These are phyloP conservation scores for Petrea volubilis DNA, from an alignment of 257 asterid species.

Conservation along the genomic window DNA sequence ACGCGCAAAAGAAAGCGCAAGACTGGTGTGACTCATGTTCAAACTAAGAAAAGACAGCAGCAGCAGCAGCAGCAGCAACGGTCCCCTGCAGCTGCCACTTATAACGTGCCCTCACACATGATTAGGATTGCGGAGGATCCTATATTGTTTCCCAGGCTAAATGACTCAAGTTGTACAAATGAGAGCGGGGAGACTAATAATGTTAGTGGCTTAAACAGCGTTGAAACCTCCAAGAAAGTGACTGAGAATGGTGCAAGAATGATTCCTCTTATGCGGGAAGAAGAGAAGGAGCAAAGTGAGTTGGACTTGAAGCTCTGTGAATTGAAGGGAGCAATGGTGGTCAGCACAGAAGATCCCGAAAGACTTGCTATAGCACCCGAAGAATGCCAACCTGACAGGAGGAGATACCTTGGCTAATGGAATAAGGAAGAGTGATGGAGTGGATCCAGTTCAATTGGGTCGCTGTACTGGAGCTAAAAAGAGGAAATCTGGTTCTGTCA, in stretches of 20 bases:
- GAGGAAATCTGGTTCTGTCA: conserved; percentile 93
- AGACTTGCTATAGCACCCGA: conserved; percentile 28
- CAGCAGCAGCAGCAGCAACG: conserved; percentile 38
- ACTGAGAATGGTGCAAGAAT: conserved; percentile 42
- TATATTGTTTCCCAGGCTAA: conserved; percentile 28
- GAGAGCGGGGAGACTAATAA: conserved; percentile 30
- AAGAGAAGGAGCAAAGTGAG: conserved; percentile 44
- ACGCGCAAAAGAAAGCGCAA: conserved; percentile 77
- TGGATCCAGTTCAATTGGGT: conserved; percentile 42
- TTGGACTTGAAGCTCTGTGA: conserved; percentile 66
- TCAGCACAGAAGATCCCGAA: conserved; percentile 28
- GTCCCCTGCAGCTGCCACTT: conserved; percentile 53
- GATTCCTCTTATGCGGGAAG: conserved; percentile 33
- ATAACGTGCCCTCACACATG: conserved; percentile 50
- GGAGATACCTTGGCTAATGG: conserved; percentile 39
- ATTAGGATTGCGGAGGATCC: conserved; percentile 41
- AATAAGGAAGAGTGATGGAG: conserved; percentile 40
- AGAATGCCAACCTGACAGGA: conserved; percentile 26
- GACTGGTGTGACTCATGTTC: conserved; percentile 48
- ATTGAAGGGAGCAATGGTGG: conserved; percentile 43
- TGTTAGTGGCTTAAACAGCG: conserved; percentile 26
- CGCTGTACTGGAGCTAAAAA: conserved; percentile 78
- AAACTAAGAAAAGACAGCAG: conserved; percentile 55
- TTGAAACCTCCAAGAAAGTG: conserved; percentile 37
- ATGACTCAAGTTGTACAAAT: conserved; percentile 25